A percentile compares a stretch with the other conserved stretches of the same genome.
These are phyloP conservation scores for Prunus mongolica DNA, from an alignment of 306 rosid species.

Conservation along the genomic window DNA sequence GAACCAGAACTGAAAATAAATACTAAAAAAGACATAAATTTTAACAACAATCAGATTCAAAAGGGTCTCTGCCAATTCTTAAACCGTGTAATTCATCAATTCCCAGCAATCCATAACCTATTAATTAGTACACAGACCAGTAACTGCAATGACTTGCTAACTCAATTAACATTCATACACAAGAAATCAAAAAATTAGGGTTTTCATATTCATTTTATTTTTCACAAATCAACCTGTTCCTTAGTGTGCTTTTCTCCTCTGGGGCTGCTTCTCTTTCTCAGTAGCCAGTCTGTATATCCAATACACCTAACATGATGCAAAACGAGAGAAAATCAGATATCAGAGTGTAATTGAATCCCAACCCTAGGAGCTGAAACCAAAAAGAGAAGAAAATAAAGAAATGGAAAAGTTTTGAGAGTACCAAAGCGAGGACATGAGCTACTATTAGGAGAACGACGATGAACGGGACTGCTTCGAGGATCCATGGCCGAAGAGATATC, in stretches of 20 bases:
- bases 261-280: conserved; percentile 64
- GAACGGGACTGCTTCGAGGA: conserved; percentile 54
- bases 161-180: background rate
- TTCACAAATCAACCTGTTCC: conserved; percentile 8
- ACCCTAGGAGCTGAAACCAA: background rate
- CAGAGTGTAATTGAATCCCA: background rate
- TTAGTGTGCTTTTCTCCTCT: conserved; percentile 75
- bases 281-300: conserved; percentile 91
- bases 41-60: background rate
- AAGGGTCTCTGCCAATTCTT: background rate
- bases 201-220: conserved; percentile 11
- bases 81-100: conserved; percentile 7
- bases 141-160: conserved; percentile 5
- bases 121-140: background rate
- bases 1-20: background rate
- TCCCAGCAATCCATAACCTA: conserved; percentile 2
- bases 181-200: conserved; percentile 34
- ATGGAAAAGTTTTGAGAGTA: conserved; percentile 9
- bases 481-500: conserved; percentile 58
- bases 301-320: conserved; percentile 45
- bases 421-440: conserved; percentile 86
- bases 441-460: conserved; percentile 62
- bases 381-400: background rate
- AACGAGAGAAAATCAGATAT: conserved; percentile 4
- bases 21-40: background rate